phyloP scores from a whole-genome alignment of 257 asterid genomes.

The Euphrasia confusa region DNA sequence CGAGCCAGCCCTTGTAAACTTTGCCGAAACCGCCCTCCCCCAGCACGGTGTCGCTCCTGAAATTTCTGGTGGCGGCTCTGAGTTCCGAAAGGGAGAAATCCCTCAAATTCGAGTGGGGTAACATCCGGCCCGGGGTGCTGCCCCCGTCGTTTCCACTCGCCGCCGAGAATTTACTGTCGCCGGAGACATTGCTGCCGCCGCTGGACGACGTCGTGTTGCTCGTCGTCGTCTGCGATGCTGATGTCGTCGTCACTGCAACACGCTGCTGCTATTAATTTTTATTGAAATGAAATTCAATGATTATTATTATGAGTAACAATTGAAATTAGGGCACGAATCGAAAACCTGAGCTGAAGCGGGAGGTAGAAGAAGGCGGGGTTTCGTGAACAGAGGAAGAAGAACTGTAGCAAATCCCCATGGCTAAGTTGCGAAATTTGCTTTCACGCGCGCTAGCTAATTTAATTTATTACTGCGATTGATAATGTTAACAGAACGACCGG shows the following conservation, averaged over 20 bases:
- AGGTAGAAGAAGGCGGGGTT: conserved; percentile 24
- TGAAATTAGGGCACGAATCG: background rate
- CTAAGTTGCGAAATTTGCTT: background rate
- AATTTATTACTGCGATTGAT: no score
- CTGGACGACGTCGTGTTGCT: conserved; percentile 29
- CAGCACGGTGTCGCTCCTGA: conserved; percentile 61
- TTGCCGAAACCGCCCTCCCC: conserved; percentile 98
- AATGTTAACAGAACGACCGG: no score
- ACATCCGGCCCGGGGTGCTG: conserved; percentile 33
- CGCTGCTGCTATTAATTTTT: background rate
- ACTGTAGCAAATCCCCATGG: conserved; percentile 43
- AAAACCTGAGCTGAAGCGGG: conserved; percentile 30
- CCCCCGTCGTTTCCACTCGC: conserved; percentile 28
- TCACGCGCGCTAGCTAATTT: no score
- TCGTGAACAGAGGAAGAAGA: conserved; percentile 30
- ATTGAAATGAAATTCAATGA: background rate
- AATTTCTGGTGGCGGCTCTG: conserved; percentile 61
- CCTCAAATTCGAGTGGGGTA: conserved; percentile 57
- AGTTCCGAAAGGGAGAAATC: conserved; percentile 57
- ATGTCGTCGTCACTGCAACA: conserved; percentile 20
- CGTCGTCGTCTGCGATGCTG: conserved; percentile 21
- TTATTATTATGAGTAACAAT: background rate
- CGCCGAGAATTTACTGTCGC: conserved; percentile 32
- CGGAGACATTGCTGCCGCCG: conserved; percentile 26
- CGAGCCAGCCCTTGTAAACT: conserved; percentile 89